Evolutionary conservation across 768 basidiomycete genomes (phyloP), one percentile per base, ranked within the genome.

Genomic region (Melanogaster broomeanus): DNA sequence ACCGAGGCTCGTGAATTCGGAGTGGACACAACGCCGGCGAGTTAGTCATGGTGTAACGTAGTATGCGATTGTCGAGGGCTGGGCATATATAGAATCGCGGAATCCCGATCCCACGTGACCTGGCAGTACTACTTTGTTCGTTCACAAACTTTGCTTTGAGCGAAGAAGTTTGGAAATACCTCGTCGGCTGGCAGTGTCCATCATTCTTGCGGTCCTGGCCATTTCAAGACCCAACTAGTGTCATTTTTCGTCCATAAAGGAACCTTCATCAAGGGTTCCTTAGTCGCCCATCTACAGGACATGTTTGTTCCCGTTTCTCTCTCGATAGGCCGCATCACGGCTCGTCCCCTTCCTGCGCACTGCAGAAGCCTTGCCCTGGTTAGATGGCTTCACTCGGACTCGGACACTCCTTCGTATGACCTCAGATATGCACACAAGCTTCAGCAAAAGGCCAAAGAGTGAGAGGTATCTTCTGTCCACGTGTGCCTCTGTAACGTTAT

Each of bases 361-460:
- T 31, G 33, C 41, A 60, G 30, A 28, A 18, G 10, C 24, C 18
- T 49, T 37, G 42, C 31, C 41, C 34, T 42, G 11, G 21, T 45
- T 15, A 55, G 63, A 51, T 47, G 48, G 45, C 31, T 68, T 21
- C 59, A 63, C 31, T 49, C 57, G 25, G 35, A 45, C 22, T 15
- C 48, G 15, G 43, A 34, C 10, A 18, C 34, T 3, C 2, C 56
- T n/a, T 45, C 42, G 25, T 74, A 76, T 48, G 69, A 74, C 54
- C 62, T 72, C 27, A 86, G 81, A 62, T 93, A 94, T 63, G 78
- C 82, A 13, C 80, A 86, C 52, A 89, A 88, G 63, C 69, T 95
- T 33, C 79, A 75, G 40, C 73, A 77, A 59, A 78, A 74, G 59
- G 84, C 89, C 37, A 70, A 80, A 63, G 75, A 83, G 90, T 91